A percentile compares a stretch with the other conserved stretches of the same genome.
These are phyloP conservation scores for Castanopsis chinensis DNA, from an alignment of 306 rosid genomes.

Conservation along the genomic window DNA sequence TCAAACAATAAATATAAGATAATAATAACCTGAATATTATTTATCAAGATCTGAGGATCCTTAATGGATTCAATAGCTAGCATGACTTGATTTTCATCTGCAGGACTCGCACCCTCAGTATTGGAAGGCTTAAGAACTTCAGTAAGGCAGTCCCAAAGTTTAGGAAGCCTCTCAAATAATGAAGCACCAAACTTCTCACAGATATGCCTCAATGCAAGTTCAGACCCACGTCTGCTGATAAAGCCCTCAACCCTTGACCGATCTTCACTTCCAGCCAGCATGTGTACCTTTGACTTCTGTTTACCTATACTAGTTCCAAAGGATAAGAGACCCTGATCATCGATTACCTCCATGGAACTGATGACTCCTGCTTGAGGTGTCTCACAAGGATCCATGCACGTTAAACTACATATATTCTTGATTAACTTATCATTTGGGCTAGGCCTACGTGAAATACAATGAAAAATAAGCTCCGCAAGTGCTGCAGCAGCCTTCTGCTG, in stretches of 20 bases:
- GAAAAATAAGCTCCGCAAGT: slow-evolving; percentile 86
- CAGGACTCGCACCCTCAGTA: slow-evolving; percentile 32
- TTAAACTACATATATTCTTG: slow-evolving; percentile 79
- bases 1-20: not conserved
- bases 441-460: slow-evolving; percentile 78
- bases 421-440: slow-evolving; percentile 93
- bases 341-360: slow-evolving; percentile 70
- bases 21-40: slow-evolving; percentile 86
- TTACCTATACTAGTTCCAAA: slow-evolving; percentile 55
- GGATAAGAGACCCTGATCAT: slow-evolving; percentile 81
- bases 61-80: slow-evolving; percentile 49
- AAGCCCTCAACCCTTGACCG: slow-evolving; percentile 90
- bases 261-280: slow-evolving; percentile 70
- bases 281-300: slow-evolving; percentile 70
- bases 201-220: slow-evolving; percentile 75
- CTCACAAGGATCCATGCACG: slow-evolving; percentile 87
- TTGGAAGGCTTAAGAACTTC: slow-evolving; percentile 77
- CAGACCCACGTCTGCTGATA: slow-evolving; percentile 95
- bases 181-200: slow-evolving; percentile 75
- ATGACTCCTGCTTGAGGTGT: slow-evolving; percentile 88
- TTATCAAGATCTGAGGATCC: slow-evolving; percentile 86
- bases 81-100: slow-evolving; percentile 39
- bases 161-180: slow-evolving; percentile 86
- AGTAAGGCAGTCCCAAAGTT: slow-evolving; percentile 96
- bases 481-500: slow-evolving; percentile 96